phyloP scores from a whole-genome alignment of 805 yeast species.

The Zygoascus biomembranicola region DNA sequence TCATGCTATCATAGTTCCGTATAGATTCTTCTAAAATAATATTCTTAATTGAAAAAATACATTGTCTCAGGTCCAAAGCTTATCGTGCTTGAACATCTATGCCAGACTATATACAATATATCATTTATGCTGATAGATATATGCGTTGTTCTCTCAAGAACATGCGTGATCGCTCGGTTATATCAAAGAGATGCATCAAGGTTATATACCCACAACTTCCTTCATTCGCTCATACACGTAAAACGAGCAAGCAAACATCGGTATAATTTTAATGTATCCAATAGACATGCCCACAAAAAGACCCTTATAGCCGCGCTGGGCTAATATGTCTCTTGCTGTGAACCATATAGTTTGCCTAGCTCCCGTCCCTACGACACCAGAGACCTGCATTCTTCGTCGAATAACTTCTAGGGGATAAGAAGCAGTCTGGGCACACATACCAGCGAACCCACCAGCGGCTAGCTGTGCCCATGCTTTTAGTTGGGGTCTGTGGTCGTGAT shows the following conservation, averaged over 20 bases:
- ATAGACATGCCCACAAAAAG: slow-evolving; percentile 91
- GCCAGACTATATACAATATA: too few species aligned
- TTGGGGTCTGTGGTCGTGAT: slow-evolving; percentile 38
- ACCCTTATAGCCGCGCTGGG: slow-evolving; percentile 71
- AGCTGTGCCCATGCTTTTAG: slow-evolving; percentile 87
- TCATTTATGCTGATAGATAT: too few species aligned
- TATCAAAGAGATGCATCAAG: too few species aligned
- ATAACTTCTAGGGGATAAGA: slow-evolving; percentile 95
- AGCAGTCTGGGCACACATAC: slow-evolving; percentile 90
- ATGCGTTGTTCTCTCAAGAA: too few species aligned
- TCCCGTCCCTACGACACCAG: slow-evolving; percentile 60
- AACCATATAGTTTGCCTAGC: slow-evolving; percentile 9
- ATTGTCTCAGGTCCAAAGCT: too few species aligned
- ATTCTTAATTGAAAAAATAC: too few species aligned
- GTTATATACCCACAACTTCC: slow-evolving; percentile 51
- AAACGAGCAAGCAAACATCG: slow-evolving; percentile 96
- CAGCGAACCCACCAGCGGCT: slow-evolving; percentile 92
- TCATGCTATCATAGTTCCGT: too few species aligned
- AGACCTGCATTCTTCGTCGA: slow-evolving; percentile 92
- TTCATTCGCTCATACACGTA: slow-evolving; percentile 89
- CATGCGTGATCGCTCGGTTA: too few species aligned
- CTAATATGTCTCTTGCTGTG: slow-evolving; percentile 51
- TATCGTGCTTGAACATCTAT: too few species aligned
- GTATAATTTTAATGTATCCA: slow-evolving; percentile 90
- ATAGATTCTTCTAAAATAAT: too few species aligned